Base-by-base conservation (phyloP, 192 early-diverging fungal species). In the Podila epicladia region DNA sequence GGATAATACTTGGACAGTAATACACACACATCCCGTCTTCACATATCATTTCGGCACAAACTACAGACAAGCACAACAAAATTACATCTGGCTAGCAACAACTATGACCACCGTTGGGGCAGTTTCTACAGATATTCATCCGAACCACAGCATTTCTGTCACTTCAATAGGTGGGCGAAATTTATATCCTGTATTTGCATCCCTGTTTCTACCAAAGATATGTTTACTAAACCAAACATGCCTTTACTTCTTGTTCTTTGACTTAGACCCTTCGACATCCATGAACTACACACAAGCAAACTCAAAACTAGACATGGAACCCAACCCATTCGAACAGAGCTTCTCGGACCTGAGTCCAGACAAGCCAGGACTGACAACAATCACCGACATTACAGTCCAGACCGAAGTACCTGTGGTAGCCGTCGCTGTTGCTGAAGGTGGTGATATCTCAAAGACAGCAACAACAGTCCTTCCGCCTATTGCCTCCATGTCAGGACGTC, bases 281-380 rank as follows among this genome's bases (percentile, higher is more conserved):
- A 65, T 80, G 26, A 50, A 51, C 8, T 78, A 58, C 57, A 19
- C 61, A 4, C 65, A 73, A 28, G 57, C 77, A 28, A 70, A 67
- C 49, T 79, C 89, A 24, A 96, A 96, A 68, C 87, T 96, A 29
- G 90, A 94, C 65, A 84, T 90, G 62, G 95, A 97, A 67, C 93
- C 93, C 45, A 97, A 97, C 87, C 95, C 93, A 48, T 97, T 97
- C 71, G 95, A 96, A 68, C 87, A 92, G 73, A 94, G 91, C 65
- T 95, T 96, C 64, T 90, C 86, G 17, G 85, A 84, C 17, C 70
- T 85, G 50, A 64, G 62, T 32, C 37, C 70, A 9, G 70, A 37
- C 15, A 62, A 72, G 62, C 41, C 41, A 15, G 41, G 13, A 3
- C 8, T 17, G 41, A 15, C 71, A 55, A 31, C 72, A 24, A 57